Evolutionary conservation across 139 green algal genomes (phyloP).

Genomic region (Chlorella vulgaris): DNA sequence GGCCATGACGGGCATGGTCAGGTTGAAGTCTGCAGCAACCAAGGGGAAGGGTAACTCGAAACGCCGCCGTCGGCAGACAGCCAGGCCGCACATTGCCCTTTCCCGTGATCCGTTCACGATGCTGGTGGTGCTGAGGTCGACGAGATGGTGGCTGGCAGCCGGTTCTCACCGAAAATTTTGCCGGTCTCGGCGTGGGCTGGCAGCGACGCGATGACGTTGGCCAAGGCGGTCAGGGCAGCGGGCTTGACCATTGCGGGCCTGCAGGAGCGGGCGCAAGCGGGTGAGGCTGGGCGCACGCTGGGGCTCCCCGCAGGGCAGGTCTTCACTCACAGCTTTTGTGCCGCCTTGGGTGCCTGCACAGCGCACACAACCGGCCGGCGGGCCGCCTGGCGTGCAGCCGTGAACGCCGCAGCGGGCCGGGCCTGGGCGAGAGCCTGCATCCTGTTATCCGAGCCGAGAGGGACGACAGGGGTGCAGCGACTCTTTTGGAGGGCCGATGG

Average conservation of each 20-base stretch:
- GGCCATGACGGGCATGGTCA: constrained; percentile 80
- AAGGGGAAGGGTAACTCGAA: background rate
- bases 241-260: constrained; percentile 56
- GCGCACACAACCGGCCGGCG: constrained; percentile 11
- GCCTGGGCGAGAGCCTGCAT: background rate
- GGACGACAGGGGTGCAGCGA: background rate
- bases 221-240: constrained; percentile 54
- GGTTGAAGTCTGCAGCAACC: constrained; percentile 71
- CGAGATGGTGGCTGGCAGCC: background rate
- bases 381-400: background rate
- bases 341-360: background rate
- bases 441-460: background rate
- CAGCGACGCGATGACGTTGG: constrained; percentile 74
- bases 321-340: background rate
- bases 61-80: background rate
- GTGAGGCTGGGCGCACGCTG: background rate
- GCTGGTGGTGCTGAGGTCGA: too few species aligned
- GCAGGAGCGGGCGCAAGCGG: background rate
- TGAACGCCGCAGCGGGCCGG: constrained; percentile 7
- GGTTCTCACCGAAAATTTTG: constrained; percentile 63
- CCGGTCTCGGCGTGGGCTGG: constrained; percentile 77
- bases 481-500: background rate
- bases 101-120: too few species aligned
- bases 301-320: background rate
- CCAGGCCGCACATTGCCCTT: too few species aligned